These are phyloP conservation scores for Epichloe uncinata DNA, from an alignment of 2,329 filamentous ascomycete genomes.

Conservation along the genomic window DNA sequence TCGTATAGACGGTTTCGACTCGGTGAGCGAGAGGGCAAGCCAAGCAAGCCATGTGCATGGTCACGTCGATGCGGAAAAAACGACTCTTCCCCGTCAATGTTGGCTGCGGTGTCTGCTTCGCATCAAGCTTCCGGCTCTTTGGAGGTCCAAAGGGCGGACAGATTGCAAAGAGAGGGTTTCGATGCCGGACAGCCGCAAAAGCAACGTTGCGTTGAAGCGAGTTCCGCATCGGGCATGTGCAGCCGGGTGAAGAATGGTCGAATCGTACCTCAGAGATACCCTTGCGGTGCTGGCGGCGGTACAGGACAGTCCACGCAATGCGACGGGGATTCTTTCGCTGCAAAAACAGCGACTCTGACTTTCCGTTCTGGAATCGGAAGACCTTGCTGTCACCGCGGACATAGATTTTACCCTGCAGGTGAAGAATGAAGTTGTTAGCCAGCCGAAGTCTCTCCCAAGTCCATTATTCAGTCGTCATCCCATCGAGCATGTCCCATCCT, in stretches of 20 bases:
- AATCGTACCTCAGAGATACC: slow-evolving; percentile 96
- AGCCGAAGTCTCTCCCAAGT: not conserved
- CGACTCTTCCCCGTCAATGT: too few relatives aligned
- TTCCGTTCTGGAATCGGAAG: slow-evolving; percentile 99
- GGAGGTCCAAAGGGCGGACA: not conserved
- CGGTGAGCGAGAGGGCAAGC: not conserved
- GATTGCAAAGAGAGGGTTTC: not conserved
- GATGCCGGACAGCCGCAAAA: not conserved
- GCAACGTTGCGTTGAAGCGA: not conserved
- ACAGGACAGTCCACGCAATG: slow-evolving; percentile 97
- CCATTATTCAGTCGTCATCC: not conserved
- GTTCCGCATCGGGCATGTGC: too few relatives aligned
- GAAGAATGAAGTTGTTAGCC: slow-evolving; percentile 13
- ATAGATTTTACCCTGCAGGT: slow-evolving; percentile 89
- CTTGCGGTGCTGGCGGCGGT: slow-evolving; percentile 99
- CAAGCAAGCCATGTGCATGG: not conserved
- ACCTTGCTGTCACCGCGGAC: slow-evolving; percentile 99
- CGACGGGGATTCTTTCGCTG: slow-evolving; percentile 99
- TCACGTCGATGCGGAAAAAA: not conserved
- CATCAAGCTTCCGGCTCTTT: not conserved
- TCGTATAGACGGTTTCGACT: not conserved
- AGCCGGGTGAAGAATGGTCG: not conserved
- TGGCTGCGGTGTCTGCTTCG: not conserved
- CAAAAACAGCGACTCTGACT: slow-evolving; percentile 98
- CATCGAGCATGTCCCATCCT: not conserved